A percentile compares a stretch with the other conserved stretches of the same genome.
These are phyloP conservation scores for Talaromyces islandicus DNA, from an alignment of 2,329 filamentous ascomycete species.

Conservation along the genomic window DNA sequence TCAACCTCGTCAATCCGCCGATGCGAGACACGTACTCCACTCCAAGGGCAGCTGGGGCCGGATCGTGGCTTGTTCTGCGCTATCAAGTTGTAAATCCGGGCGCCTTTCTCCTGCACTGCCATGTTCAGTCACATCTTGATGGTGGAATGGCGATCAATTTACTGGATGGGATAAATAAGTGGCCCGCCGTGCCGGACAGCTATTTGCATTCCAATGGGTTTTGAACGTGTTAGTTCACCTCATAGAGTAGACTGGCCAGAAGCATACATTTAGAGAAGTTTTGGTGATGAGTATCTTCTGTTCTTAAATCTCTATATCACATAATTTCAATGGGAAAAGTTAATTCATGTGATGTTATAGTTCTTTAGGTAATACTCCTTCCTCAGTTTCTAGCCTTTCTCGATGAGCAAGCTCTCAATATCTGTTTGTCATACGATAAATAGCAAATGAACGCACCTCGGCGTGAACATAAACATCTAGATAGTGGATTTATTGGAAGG, in stretches of 20 bases:
- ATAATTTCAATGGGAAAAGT: not conserved
- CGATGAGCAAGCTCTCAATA: not conserved
- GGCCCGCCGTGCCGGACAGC: conserved; percentile 21
- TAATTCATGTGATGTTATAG: not conserved
- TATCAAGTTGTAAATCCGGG: conserved; percentile 51
- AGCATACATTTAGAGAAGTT: not conserved
- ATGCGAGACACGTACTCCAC: conserved; percentile 46
- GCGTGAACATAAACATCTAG: not conserved
- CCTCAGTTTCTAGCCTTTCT: not conserved
- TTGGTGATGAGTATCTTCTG: not conserved
- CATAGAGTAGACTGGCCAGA: not conserved
- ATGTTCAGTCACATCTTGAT: conserved; percentile 48
- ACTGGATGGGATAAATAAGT: conserved; percentile 34
- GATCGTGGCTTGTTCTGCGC: conserved; percentile 46
- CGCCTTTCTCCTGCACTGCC: conserved; percentile 51
- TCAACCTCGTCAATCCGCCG: conserved; percentile 54
- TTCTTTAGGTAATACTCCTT: not conserved
- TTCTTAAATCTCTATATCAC: not conserved
- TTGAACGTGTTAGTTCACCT: not conserved
- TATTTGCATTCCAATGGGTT: conserved; percentile 16
- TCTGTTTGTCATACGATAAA: not conserved
- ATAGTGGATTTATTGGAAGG: not conserved
- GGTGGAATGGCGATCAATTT: conserved; percentile 53
- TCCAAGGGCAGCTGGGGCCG: conserved; percentile 21
- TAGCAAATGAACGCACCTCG: not conserved